phyloP scores from a whole-genome alignment of 805 yeast species.

The Candida ascalaphidarum region DNA sequence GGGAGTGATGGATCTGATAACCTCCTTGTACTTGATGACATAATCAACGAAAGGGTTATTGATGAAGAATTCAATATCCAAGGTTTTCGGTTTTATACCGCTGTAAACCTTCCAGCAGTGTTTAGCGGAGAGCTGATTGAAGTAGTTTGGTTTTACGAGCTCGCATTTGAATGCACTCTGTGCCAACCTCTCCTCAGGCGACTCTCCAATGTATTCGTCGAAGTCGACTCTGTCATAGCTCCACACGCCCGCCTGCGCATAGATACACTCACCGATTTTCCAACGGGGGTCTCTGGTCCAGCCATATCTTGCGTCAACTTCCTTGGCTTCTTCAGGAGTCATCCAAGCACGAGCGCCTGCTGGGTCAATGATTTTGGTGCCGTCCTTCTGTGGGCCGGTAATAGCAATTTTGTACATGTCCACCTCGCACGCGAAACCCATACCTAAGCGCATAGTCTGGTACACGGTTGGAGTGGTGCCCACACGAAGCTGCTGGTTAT shows the following conservation, averaged over 20 bases:
- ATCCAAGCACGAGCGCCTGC: conserved; percentile 67
- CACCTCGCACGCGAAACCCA: conserved; percentile 63
- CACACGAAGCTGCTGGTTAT: conserved; percentile 56
- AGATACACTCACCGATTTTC: conserved; percentile 70
- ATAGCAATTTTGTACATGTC: conserved; percentile 64
- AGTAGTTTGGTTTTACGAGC: conserved; percentile 21
- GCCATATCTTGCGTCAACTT: conserved; percentile 55
- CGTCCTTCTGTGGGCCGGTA: conserved; percentile 69
- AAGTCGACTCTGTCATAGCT: conserved; percentile 24
- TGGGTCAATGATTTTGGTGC: conserved; percentile 53
- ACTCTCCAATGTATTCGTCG: conserved; percentile 7
- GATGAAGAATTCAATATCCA: conserved; percentile 49
- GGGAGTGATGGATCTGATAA: conserved; percentile 36
- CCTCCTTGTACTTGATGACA: conserved; percentile 41
- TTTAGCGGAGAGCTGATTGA: conserved; percentile 16
- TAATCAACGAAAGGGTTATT: conserved; percentile 59
- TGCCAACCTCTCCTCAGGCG: conserved; percentile 22
- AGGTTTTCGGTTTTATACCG: conserved; percentile 18
- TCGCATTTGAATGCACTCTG: conserved; percentile 12
- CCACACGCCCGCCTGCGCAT: conserved; percentile 82
- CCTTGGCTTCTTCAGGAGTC: conserved; percentile 27
- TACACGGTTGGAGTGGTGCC: conserved; percentile 81
- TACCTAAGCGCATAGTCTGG: conserved; percentile 67
- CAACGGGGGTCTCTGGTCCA: conserved; percentile 60
- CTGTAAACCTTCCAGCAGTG: too few relatives aligned